A percentile compares a stretch with the other conserved stretches of the same genome.
These are phyloP conservation scores for Tulasnella sp. DNA, from an alignment of 768 basidiomycete species.

Conservation along the genomic window DNA sequence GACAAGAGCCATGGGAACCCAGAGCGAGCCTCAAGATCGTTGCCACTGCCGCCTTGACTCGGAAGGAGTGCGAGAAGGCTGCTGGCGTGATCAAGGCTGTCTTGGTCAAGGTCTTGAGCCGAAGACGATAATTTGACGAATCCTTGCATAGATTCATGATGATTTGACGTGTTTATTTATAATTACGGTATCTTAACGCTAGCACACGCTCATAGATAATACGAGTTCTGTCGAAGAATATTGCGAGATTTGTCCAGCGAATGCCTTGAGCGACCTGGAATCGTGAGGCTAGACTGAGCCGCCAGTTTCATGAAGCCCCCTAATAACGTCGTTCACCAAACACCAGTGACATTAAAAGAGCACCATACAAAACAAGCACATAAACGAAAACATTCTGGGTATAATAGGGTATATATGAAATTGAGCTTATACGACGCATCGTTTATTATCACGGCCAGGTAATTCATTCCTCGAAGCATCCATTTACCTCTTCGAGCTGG, in stretches of 20 bases:
- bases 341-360: neutral
- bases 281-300: too few relatives aligned
- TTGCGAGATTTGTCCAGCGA: neutral
- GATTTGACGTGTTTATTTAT: neutral
- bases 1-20: constrained; percentile 78
- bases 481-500: too few relatives aligned
- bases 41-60: constrained; percentile 69
- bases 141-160: neutral
- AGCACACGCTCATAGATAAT: constrained; percentile 7
- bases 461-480: too few relatives aligned
- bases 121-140: neutral
- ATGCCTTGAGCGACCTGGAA: neutral
- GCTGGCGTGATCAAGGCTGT: constrained; percentile 66
- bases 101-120: constrained; percentile 64
- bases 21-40: constrained; percentile 84
- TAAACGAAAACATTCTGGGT: neutral
- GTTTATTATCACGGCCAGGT: too few relatives aligned
- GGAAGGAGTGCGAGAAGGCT: constrained; percentile 91
- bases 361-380: neutral
- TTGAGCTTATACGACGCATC: neutral
- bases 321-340: neutral
- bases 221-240: neutral
- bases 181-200: constrained; percentile 1
- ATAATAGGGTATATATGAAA: neutral
- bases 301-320: too few relatives aligned